Base-by-base conservation (phyloP, 139 green algal genomes). In the Chlamydomonas schloesseri region DNA sequence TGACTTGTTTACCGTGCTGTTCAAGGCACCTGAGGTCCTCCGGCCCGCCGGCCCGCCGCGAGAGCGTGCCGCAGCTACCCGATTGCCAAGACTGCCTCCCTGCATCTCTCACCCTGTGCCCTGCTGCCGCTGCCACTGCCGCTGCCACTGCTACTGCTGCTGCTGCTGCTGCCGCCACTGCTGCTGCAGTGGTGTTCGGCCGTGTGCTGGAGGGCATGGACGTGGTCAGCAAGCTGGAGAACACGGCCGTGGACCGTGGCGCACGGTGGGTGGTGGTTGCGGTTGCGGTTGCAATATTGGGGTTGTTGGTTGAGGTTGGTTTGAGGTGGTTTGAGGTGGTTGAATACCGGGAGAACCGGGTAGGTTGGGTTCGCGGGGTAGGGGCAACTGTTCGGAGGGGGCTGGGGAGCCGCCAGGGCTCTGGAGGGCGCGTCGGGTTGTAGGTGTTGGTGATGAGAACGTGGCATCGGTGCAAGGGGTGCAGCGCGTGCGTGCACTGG, bases 91-190 rank as follows among this genome's bases (percentile, higher is more conserved):
- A n/a, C n/a, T n/a, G n/a, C n/a, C n/a, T n/a, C n/a, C n/a, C n/a
- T n/a, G n/a, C n/a, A n/a, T n/a, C n/a, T n/a, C n/a, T n/a, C n/a
- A 65, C 28, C 57, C 24, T 14, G 50, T 57, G 50, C 57, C 57
- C 57, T 15, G 17, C 4, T 29, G 17, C 15, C 57, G 4, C 28
- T 71, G 57, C 33, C 69, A 77, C 29, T 18, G 1, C 37, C 8
- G 9, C 6, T 65, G n/a, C 31, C 21, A 5, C 9, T 18, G 14
- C 53, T 68, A 3, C 33, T 33, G 18, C 21, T 4, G 33, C 31
- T 28, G 0, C 13, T 47, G 14, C 46, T 24, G 53, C 42, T 26
- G 60, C 36, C 74, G 78, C 93, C 95, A 97, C 11, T 94, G 90
- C 18, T 95, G 88, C 53, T 26, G 37, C 29, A 73, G 79, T 81